phyloP scores from a whole-genome alignment of 306 rosid species.

The Vigna trinervia region DNA sequence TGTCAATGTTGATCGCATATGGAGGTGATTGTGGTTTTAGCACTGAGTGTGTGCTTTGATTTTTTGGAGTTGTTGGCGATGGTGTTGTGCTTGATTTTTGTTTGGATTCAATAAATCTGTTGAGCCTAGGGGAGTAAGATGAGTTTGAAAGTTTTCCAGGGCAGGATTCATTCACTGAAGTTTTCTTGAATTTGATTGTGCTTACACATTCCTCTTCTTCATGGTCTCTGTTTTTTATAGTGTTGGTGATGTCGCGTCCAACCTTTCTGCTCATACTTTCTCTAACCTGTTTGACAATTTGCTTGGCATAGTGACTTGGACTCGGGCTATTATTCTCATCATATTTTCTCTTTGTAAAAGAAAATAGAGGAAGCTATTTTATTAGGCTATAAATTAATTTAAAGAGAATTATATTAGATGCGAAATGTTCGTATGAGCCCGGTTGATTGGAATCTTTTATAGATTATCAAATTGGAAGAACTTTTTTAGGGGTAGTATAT shows the following conservation, averaged over 20 bases:
- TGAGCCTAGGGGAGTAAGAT: conserved; percentile 55
- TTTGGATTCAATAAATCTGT: conserved; percentile 59
- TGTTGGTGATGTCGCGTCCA: conserved; percentile 84
- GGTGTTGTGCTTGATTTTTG: conserved; percentile 44
- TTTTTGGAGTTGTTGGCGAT: conserved; percentile 44
- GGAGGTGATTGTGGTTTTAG: conserved; percentile 35
- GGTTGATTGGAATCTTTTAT: too few relatives aligned
- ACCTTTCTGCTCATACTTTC: conserved; percentile 73
- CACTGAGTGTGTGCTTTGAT: conserved; percentile 44
- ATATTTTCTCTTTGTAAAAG: conserved; percentile 56
- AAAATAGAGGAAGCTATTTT: conserved; percentile 49
- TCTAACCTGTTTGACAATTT: conserved; percentile 81
- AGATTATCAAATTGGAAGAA: too few relatives aligned
- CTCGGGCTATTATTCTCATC: conserved; percentile 54
- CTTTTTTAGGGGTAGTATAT: too few relatives aligned
- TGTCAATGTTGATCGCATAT: conserved; percentile 39
- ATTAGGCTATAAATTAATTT: too few relatives aligned
- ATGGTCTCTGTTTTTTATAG: conserved; percentile 55
- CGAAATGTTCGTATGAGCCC: too few relatives aligned
- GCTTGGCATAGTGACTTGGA: conserved; percentile 76
- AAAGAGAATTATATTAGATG: too few relatives aligned
- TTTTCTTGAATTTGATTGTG: conserved; percentile 56
- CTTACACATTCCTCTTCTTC: conserved; percentile 46
- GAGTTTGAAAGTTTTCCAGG: conserved; percentile 52
- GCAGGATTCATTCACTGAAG: conserved; percentile 48